Evolutionary conservation across 768 basidiomycete genomes (phyloP).

Genomic region (Hypholoma fasciculare): DNA sequence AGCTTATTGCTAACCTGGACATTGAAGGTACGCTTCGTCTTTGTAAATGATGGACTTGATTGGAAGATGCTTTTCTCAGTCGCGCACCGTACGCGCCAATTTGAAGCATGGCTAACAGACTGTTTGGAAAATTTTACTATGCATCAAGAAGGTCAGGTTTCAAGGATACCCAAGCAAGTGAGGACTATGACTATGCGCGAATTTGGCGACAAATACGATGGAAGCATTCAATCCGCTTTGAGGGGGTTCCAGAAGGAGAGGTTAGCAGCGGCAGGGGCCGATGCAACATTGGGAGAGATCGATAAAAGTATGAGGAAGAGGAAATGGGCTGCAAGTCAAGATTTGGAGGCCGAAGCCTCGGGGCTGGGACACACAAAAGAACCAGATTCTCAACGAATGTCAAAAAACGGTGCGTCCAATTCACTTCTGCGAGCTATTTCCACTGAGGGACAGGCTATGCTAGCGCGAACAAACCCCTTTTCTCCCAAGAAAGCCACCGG

Average conservation of each 20-base stretch:
- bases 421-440: background rate
- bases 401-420: slow-evolving; percentile 57
- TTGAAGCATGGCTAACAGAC: slow-evolving; percentile 74
- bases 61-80: slow-evolving; percentile 39
- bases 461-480: slow-evolving; percentile 38
- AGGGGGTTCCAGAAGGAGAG: slow-evolving; percentile 68
- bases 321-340: slow-evolving; percentile 74
- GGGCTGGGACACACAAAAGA: slow-evolving; percentile 28
- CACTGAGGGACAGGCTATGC: background rate
- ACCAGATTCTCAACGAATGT: slow-evolving; percentile 41
- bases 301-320: slow-evolving; percentile 72
- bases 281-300: slow-evolving; percentile 53
- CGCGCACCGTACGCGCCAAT: slow-evolving; percentile 70
- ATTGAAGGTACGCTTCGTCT: slow-evolving; percentile 61
- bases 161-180: slow-evolving; percentile 74
- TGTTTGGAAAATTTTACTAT: slow-evolving; percentile 72
- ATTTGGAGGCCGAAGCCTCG: slow-evolving; percentile 42
- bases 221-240: slow-evolving; percentile 70
- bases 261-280: slow-evolving; percentile 49
- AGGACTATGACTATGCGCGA: slow-evolving; percentile 73
- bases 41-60: background rate
- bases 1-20: slow-evolving; percentile 75
- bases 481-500: slow-evolving; percentile 59
- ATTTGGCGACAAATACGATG: slow-evolving; percentile 77
- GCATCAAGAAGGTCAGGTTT: slow-evolving; percentile 74